Evolutionary conservation across 2,329 filamentous ascomycete genomes (phyloP).

Genomic region (Zymoseptoria brevis): DNA sequence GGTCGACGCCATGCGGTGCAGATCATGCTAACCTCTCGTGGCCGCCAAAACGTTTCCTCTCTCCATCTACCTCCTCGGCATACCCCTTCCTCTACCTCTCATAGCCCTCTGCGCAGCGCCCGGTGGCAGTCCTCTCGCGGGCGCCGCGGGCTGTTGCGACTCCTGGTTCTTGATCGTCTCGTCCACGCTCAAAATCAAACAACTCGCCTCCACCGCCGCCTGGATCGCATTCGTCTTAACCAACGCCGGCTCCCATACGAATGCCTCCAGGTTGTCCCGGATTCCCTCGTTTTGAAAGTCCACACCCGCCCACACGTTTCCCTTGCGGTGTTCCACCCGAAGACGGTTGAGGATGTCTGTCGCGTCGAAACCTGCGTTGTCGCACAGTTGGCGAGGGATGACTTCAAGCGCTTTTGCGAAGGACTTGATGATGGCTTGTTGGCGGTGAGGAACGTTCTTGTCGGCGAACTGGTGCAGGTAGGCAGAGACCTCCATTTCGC

Average conservation of each 20-base stretch:
- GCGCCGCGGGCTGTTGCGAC: conserved; percentile 74
- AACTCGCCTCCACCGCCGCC: conserved; percentile 89
- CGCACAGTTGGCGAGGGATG: conserved; percentile 92
- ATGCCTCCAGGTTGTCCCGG: conserved; percentile 85
- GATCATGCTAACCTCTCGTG: not conserved
- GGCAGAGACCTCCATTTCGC: conserved; percentile 92
- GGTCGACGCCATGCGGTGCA: not conserved
- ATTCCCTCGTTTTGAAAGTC: conserved; percentile 91
- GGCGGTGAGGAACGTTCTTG: conserved; percentile 86
- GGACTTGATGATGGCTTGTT: conserved; percentile 94
- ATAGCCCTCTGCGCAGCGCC: conserved; percentile 80
- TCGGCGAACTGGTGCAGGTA: conserved; percentile 91
- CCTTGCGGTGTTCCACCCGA: conserved; percentile 91
- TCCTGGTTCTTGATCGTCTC: conserved; percentile 98
- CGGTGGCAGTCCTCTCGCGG: conserved; percentile 55
- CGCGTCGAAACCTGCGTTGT: conserved; percentile 96
- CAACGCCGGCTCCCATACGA: conserved; percentile 94
- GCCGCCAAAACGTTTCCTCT: not conserved
- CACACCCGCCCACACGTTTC: conserved; percentile 87
- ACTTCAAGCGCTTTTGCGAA: conserved; percentile 97
- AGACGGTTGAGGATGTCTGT: conserved; percentile 96
- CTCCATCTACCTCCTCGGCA: conserved; percentile 49
- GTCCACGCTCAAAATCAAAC: conserved; percentile 90
- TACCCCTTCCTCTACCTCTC: conserved; percentile 75
- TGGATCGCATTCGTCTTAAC: conserved; percentile 97